A percentile compares a stretch with the other conserved stretches of the same genome.
phyloP scores from a whole-genome alignment of 371 early-diverging fungal species.

The Catenaria anguillulae region DNA sequence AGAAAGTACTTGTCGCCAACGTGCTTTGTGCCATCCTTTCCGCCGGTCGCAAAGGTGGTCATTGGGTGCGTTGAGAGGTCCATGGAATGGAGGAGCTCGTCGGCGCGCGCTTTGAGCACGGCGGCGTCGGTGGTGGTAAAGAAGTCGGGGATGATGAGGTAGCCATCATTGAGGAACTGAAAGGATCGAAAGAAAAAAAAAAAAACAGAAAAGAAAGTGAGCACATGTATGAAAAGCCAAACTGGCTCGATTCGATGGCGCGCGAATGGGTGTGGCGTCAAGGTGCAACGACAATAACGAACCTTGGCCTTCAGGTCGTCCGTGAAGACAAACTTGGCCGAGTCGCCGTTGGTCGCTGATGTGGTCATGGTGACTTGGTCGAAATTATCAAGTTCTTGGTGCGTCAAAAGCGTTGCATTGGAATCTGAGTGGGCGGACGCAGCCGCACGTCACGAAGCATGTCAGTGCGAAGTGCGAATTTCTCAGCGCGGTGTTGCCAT shows the following conservation, averaged over 20 bases:
- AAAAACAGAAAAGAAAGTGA: conserved; percentile 76
- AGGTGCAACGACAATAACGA: too few species aligned
- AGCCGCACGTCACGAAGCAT: too few species aligned
- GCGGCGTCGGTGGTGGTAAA: conserved; percentile 34
- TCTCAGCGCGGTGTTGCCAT: too few species aligned
- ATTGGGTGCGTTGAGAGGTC: conserved; percentile 59
- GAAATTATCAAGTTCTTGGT: too few species aligned
- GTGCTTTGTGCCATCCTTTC: conserved; percentile 32
- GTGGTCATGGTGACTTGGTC: too few species aligned
- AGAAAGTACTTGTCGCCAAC: conserved; percentile 80
- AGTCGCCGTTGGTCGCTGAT: too few species aligned
- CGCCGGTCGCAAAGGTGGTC: conserved; percentile 62
- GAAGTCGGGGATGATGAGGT: conserved; percentile 52
- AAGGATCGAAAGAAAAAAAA: conserved; percentile 66
- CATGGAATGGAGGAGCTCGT: conserved; percentile 42
- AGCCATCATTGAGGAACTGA: conserved; percentile 38
- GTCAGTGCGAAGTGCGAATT: too few species aligned
- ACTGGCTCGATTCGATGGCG: neutral
- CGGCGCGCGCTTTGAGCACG: conserved; percentile 35
- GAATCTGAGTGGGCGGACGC: too few species aligned
- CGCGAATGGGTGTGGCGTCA: neutral
- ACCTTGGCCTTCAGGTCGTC: conserved; percentile 2
- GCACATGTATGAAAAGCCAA: too few species aligned
- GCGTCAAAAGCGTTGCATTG: too few species aligned
- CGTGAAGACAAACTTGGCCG: neutral